Evolutionary conservation across 2,329 filamentous ascomycete species (phyloP), one percentile per base, ranked within the genome.

Genomic region (Nemania sp.): DNA sequence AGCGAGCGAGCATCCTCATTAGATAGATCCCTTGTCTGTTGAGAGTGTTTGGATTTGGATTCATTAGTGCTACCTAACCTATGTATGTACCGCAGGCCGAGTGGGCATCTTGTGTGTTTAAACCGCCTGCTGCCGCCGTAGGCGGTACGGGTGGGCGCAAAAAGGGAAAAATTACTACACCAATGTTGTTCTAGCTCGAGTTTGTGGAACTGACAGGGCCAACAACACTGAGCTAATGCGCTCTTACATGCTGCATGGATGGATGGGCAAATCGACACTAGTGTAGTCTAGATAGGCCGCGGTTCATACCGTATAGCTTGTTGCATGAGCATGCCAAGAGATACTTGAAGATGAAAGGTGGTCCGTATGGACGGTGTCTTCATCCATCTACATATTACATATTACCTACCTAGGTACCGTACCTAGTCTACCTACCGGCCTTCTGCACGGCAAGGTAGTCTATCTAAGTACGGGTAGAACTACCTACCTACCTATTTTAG

Each of bases 291-390:
- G 24, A 15, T 51, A 51, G 47, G 61, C 51, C 56, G 54, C 60
- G 32, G 61, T 61, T 67, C 56, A 61, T 64, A 51, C 56, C 43
- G 35, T 61, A 38, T 45, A 45, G 41, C 41, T 45, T 45, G 41
- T 57, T 66, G 64, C 52, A 66, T 62, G 32, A 54, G 35, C 43
- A 66, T 66, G 59, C 59, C 38, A 47, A 38, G 35, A 32, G 41
- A 43, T 29, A 26, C 18, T 41, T 29, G 41, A n/a, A 26, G 47
- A 38, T 27, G 27, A 61, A 55, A 32, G 32, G 38, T 38, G 43
- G 20, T 51, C 35, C 38, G 47, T 8, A 53, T 32, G 7, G 35
- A 32, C 10, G 35, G 54, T 26, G 38, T 45, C 29, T 24, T 56
- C 53, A 51, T 54, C 13, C 62, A 58, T 20, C 15, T 22, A 26